Evolutionary conservation across 352 stramenopile genomes (phyloP), one percentile per base, ranked within the genome.

Genomic region (Phytophthora meadii): DNA sequence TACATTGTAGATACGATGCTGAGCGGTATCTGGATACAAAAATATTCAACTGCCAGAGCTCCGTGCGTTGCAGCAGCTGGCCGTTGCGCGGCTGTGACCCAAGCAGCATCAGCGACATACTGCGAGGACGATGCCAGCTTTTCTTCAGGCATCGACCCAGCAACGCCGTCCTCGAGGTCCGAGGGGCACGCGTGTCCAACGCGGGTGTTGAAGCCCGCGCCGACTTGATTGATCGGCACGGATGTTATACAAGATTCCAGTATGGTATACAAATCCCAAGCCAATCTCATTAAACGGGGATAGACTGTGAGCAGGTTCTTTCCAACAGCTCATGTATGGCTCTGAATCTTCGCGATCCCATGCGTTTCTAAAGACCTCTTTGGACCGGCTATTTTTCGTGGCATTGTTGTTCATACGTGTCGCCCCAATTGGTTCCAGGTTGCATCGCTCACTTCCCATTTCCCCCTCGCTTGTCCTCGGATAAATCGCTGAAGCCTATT

Each of bases 401-500:
- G 25, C 52, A 62, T 70, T 66, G 66, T 69, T 30, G 27, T 15
- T 24, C 60, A 55, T 68, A 62, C 60, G 60, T 68, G 60, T 62
- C 46, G 41, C 22, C 37, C 15, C 41, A 59, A 51, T 32, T 30
- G 47, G 61, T 61, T 61, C 47, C 46, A 10, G 48, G 28, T 60
- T 59, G 22, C 41, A 36, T 61, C 30, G 52, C 53, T 73, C 65
- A 73, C 42, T 73, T 70, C 48, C 53, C 65, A 65, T 65, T 69
- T 69, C 10, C n/a, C 40, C 30, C 39, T 30, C 45, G 30, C 30
- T 42, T 42, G 37, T 9, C 37, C 10, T 42, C 32, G 9, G 39
- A 55, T 44, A 24, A 63, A 28, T 59, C 36, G 37, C 61, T n/a
- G 11, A 36, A 17, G 12, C 44, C 56, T 60, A 68, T 66, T 40